Percentiles rank a stretch among this genome's conserved stretches.
Conservation (phyloP, 306 rosid genomes). For the Inga leiocalycina region DNA sequence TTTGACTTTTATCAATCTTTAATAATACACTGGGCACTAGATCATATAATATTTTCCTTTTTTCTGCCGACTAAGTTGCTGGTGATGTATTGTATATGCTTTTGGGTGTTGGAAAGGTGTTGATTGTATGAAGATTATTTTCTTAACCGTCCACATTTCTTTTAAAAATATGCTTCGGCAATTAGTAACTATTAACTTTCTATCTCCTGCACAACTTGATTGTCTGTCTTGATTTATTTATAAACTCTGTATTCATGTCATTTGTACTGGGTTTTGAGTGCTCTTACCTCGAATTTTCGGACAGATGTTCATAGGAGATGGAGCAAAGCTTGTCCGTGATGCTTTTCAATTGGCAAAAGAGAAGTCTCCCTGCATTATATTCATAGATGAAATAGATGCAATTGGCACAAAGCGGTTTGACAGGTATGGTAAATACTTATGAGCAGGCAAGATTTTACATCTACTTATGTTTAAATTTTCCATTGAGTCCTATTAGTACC, state of each 20-base stretch:
- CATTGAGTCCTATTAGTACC: conserved; percentile 4
- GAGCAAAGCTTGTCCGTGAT: conserved; percentile 97
- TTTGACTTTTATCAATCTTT: background rate
- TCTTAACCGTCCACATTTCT: conserved; percentile 8
- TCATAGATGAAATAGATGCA: conserved; percentile 97
- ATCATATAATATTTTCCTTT: background rate
- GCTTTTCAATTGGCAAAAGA: conserved; percentile 95
- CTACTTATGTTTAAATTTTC: background rate
- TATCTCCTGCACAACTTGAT: background rate
- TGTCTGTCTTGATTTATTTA: conserved; percentile 4
- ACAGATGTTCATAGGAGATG: conserved; percentile 96
- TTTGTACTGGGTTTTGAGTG: conserved; percentile 12
- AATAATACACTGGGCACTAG: background rate
- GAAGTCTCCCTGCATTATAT: conserved; percentile 96
- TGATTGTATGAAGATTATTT: conserved; percentile 21
- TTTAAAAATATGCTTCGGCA: background rate
- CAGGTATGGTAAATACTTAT: conserved; percentile 54
- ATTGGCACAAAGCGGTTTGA: conserved; percentile 98
- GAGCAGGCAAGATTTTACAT: conserved; percentile 14
- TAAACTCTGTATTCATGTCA: background rate
- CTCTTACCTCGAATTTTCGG: conserved; percentile 6
- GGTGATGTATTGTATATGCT: background rate
- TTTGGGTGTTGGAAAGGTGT: background rate
- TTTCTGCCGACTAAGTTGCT: background rate
- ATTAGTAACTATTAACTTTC: conserved; percentile 14